These are phyloP conservation scores for Candida maesae DNA, from an alignment of 805 yeast genomes.

Conservation along the genomic window DNA sequence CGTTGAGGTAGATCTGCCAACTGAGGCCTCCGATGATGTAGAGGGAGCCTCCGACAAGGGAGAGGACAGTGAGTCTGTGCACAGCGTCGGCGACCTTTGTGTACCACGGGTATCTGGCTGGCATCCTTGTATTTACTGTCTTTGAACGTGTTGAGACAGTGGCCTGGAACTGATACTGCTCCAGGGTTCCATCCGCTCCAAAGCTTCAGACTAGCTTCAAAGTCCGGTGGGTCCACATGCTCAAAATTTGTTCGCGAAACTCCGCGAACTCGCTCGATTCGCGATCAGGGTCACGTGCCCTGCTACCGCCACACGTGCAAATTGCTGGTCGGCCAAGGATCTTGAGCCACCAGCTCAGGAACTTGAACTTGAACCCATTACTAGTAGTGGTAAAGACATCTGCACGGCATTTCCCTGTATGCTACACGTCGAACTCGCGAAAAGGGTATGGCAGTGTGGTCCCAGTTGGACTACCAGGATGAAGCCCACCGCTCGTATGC, in stretches of 20 bases:
- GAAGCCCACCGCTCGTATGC: slow-evolving; percentile 81
- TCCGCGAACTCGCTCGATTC: background rate
- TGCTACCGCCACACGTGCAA: too few species aligned
- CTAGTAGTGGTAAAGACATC: too few species aligned
- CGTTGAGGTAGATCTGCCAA: slow-evolving; percentile 49
- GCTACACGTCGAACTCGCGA: too few species aligned
- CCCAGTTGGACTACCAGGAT: slow-evolving; percentile 10
- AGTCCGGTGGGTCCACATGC: background rate
- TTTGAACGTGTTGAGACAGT: too few species aligned
- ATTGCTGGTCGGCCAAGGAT: too few species aligned
- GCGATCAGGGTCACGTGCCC: background rate
- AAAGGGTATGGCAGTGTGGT: slow-evolving; percentile 12
- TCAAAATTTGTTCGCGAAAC: background rate
- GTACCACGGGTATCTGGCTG: slow-evolving; percentile 65
- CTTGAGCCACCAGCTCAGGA: too few species aligned
- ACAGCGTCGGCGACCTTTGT: slow-evolving; percentile 66
- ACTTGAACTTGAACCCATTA: too few species aligned
- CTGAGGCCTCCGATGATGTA: slow-evolving; percentile 51
- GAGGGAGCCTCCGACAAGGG: slow-evolving; percentile 54
- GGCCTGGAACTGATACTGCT: too few species aligned
- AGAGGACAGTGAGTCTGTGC: slow-evolving; percentile 68
- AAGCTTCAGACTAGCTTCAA: background rate
- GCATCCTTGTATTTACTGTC: slow-evolving; percentile 32
- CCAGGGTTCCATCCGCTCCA: too few species aligned
- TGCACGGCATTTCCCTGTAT: too few species aligned